Percentiles rank a stretch among this genome's conserved stretches.
These are phyloP conservation scores for Chiua virens DNA, from an alignment of 768 basidiomycete genomes.

Conservation along the genomic window DNA sequence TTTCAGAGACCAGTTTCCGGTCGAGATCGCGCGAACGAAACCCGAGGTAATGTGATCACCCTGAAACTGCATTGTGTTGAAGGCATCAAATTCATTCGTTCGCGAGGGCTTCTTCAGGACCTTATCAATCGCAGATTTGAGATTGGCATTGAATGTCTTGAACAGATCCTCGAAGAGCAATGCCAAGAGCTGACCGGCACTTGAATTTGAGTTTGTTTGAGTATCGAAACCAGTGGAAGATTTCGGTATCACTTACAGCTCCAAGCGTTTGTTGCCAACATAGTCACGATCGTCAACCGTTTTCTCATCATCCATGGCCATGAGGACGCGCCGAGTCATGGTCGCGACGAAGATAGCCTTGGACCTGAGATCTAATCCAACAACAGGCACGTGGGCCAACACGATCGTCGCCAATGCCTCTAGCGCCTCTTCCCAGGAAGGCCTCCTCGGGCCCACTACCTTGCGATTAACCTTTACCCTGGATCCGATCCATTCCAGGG, in stretches of 20 bases:
- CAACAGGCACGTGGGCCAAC: conserved; percentile 92
- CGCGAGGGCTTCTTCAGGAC: conserved; percentile 94
- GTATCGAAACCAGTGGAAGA: conserved; percentile 3
- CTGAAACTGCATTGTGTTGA: conserved; percentile 92
- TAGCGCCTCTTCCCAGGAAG: conserved; percentile 91
- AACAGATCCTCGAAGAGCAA: conserved; percentile 97
- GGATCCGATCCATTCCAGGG: conserved; percentile 92
- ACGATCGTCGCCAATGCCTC: conserved; percentile 98
- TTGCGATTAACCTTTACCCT: conserved; percentile 86
- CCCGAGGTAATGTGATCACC: conserved; percentile 96
- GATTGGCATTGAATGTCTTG: conserved; percentile 96
- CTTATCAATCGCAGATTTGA: conserved; percentile 95
- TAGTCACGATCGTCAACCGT: conserved; percentile 99
- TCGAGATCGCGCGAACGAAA: conserved; percentile 96
- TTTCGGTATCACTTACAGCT: conserved; percentile 65
- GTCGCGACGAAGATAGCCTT: conserved; percentile 98
- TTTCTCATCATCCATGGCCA: conserved; percentile 95
- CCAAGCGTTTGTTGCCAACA: conserved; percentile 97
- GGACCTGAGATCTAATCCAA: conserved; percentile 82
- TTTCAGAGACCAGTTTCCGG: conserved; percentile 98
- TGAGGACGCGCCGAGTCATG: conserved; percentile 94
- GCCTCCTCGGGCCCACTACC: conserved; percentile 77
- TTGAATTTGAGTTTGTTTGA: conserved; percentile 39
- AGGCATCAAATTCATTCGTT: conserved; percentile 92
- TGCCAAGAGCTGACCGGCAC: conserved; percentile 93